A percentile compares a stretch with the other conserved stretches of the same genome.
phyloP scores from a whole-genome alignment of 2,329 filamentous ascomycete species.

The Colletotrichum cordylinicola region DNA sequence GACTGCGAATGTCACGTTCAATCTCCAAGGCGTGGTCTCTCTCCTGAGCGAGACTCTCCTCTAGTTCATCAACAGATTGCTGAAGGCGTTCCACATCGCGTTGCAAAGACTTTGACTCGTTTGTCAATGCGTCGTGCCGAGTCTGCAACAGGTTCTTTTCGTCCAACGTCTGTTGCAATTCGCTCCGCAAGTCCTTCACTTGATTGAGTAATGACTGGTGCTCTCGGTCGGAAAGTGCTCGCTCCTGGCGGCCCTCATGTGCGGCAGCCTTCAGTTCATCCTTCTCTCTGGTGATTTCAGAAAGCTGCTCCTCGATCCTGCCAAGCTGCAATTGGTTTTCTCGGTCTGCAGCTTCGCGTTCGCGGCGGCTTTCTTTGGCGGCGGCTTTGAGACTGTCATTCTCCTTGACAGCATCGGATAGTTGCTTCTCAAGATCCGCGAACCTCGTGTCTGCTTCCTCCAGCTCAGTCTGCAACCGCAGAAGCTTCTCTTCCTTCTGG shows the following conservation, averaged over 20 bases:
- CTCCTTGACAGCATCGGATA: conserved; percentile 51
- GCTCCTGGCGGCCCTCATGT: conserved; percentile 49
- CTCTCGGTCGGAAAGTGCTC: conserved; percentile 44
- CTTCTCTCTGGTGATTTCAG: conserved; percentile 51
- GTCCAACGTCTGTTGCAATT: conserved; percentile 62
- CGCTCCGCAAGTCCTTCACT: conserved; percentile 62
- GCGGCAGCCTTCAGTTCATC: conserved; percentile 49
- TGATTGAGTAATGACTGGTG: conserved; percentile 50
- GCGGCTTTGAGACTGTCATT: conserved; percentile 49
- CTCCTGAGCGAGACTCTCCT: conserved; percentile 56
- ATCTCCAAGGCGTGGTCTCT: conserved; percentile 63
- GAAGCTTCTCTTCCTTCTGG: conserved; percentile 75
- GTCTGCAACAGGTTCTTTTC: conserved; percentile 75
- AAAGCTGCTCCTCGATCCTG: conserved; percentile 55
- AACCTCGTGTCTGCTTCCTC: conserved; percentile 56
- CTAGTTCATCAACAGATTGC: conserved; percentile 51
- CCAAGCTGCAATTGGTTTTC: conserved; percentile 47
- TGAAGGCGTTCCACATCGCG: conserved; percentile 62
- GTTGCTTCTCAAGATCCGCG: conserved; percentile 57
- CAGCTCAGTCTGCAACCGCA: conserved; percentile 71
- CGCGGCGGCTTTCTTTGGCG: conserved; percentile 48
- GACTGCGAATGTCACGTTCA: conserved; percentile 61
- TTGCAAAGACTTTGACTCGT: conserved; percentile 71
- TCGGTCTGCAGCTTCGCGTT: conserved; percentile 43
- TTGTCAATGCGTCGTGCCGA: conserved; percentile 70